These are phyloP conservation scores for Fusarium redolens DNA, from an alignment of 2,329 filamentous ascomycete genomes.

Conservation along the genomic window DNA sequence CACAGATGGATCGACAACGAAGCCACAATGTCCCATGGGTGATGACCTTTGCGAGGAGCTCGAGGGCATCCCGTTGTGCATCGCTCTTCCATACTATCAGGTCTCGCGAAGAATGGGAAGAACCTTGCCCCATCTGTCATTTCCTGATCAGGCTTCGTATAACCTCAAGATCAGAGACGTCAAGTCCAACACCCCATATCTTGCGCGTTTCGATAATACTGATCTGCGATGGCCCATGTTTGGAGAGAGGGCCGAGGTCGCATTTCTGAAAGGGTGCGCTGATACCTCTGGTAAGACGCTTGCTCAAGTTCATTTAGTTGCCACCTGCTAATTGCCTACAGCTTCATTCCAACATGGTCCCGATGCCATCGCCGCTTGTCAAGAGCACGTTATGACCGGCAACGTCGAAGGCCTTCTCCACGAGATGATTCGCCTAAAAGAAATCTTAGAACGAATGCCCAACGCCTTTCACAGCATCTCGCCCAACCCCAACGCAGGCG, in stretches of 20 bases:
- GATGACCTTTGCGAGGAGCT: constrained; percentile 63
- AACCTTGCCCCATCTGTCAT: constrained; percentile 63
- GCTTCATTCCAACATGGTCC: constrained; percentile 63
- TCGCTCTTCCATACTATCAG: constrained; percentile 63
- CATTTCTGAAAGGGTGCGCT: constrained; percentile 62
- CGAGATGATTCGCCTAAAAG: constrained; percentile 63
- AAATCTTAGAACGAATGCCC: constrained; percentile 64
- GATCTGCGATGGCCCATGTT: constrained; percentile 67
- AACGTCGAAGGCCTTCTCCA: constrained; percentile 62
- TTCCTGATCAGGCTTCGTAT: constrained; percentile 65
- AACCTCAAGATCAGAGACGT: constrained; percentile 63
- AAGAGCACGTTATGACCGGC: constrained; percentile 65
- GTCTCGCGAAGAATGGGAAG: constrained; percentile 63
- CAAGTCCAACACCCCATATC: constrained; percentile 61
- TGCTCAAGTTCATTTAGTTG: too few relatives aligned
- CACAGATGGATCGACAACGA: constrained; percentile 44
- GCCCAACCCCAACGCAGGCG: constrained; percentile 62
- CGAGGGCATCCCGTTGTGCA: constrained; percentile 59
- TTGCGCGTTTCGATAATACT: constrained; percentile 64
- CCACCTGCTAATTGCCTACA: neutral
- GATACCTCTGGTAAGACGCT: constrained; percentile 51
- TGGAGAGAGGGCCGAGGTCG: constrained; percentile 62
- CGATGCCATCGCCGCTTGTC: constrained; percentile 63
- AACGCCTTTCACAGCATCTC: constrained; percentile 66
- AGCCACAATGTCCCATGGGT: constrained; percentile 57